Base-by-base conservation (phyloP, 345 rosid genomes). In the Mallotus nudiflorus region DNA sequence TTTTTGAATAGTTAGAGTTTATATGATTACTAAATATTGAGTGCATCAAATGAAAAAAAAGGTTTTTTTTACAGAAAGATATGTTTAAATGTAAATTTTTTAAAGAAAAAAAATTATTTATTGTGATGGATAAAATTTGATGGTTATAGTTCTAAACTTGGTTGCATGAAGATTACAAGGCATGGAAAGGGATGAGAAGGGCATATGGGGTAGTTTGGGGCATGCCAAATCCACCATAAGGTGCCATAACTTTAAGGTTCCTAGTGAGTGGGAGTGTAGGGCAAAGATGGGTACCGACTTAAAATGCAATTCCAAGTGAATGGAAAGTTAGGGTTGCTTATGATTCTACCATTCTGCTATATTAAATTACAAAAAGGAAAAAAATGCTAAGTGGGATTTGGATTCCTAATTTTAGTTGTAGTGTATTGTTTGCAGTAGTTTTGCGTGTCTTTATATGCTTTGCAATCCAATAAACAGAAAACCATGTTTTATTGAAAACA, bases 121-220 rank as follows among this genome's bases (percentile, higher is more conserved):
- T 39, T 15, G 29, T 3, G 18, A 0, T 52, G 40, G n/a, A n/a
- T n/a, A n/a, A n/a, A n/a, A n/a, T n/a, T n/a, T n/a, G n/a, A n/a
- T n/a, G n/a, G n/a, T n/a, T n/a, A n/a, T n/a, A n/a, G n/a, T n/a
- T n/a, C n/a, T n/a, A n/a, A n/a, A n/a, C n/a, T 27, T 42, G 46
- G 9, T 9, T 54, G 67, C 80, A 89, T 94, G 91, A 83, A 74
- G 89, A 85, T 57, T 70, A 83, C 69, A 78, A 82, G 62, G 80
- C 85, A 50, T 91, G 97, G 98, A 24, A 5, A 67, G 74, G 83
- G 14, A 88, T 91, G 98, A 84, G 97, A 75, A 87, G 85, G 80
- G 92, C 79, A 4, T 87, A 67, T 40, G 97, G 94, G 28, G 92
- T 89, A 3, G 96, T 91, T 42, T 92, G 75, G 29, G 98, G 91